These are phyloP conservation scores for Eucalyptus globulus DNA, from an alignment of 345 rosid species.

Conservation along the genomic window DNA sequence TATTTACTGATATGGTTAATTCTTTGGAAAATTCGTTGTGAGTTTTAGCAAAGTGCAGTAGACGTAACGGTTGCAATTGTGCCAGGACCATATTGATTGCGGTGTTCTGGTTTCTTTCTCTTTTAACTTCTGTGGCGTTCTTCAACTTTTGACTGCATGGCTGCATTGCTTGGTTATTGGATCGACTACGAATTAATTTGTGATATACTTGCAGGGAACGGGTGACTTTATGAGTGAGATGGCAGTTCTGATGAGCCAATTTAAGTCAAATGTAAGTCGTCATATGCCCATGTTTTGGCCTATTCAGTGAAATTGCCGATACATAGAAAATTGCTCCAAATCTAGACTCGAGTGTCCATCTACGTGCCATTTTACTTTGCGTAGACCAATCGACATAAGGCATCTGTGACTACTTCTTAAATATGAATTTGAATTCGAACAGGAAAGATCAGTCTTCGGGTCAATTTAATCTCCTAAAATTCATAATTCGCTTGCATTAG, in stretches of 20 bases:
- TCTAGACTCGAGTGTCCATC: not conserved
- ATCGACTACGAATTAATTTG: not conserved
- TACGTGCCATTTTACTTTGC: no score
- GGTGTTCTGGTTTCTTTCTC: not conserved
- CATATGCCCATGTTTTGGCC: not conserved
- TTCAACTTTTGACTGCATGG: not conserved
- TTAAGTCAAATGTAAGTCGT: constrained; percentile 41
- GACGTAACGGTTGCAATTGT: not conserved
- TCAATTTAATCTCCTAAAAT: no score
- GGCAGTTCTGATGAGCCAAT: constrained; percentile 73
- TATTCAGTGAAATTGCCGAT: not conserved
- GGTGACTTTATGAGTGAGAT: constrained; percentile 84
- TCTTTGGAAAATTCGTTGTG: not conserved
- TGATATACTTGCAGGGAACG: constrained; percentile 46
- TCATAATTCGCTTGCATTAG: no score
- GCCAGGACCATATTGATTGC: not conserved
- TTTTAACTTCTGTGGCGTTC: not conserved
- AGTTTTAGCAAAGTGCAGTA: not conserved
- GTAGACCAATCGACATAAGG: no score
- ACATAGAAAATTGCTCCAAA: not conserved
- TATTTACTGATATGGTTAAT: no score
- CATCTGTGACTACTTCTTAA: no score
- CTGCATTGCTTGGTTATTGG: not conserved
- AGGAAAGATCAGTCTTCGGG: no score
- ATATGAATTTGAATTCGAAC: no score